phyloP scores from a whole-genome alignment of 1,284 basidiomycete species.

The Trametes sp. region DNA sequence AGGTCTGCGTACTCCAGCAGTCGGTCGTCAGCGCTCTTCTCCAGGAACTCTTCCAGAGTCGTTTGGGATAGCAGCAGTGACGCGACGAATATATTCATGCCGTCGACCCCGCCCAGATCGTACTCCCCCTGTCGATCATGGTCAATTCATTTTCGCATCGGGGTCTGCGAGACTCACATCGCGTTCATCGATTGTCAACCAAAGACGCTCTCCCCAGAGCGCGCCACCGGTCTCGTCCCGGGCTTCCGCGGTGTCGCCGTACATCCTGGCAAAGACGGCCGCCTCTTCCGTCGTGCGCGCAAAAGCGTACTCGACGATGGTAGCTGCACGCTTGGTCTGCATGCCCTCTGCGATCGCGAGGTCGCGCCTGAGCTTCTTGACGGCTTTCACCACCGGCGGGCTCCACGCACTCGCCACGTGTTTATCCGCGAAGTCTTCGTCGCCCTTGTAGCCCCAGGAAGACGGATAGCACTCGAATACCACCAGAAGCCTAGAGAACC shows the following conservation, averaged over 20 bases:
- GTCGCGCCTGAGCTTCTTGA: slow-evolving; percentile 68
- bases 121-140: slow-evolving; percentile 56
- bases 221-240: slow-evolving; percentile 50
- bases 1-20: slow-evolving; percentile 53
- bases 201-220: slow-evolving; percentile 66
- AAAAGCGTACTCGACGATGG: slow-evolving; percentile 61
- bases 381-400: slow-evolving; percentile 67
- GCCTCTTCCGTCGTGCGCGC: slow-evolving; percentile 64
- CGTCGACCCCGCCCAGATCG: slow-evolving; percentile 56
- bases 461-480: slow-evolving; percentile 71
- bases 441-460: slow-evolving; percentile 43
- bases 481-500: slow-evolving; percentile 60
- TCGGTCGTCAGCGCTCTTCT: slow-evolving; percentile 56
- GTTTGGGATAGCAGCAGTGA: slow-evolving; percentile 64
- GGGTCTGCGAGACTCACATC: slow-evolving; percentile 44
- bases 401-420: slow-evolving; percentile 51
- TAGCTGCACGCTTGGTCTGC: slow-evolving; percentile 51
- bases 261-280: slow-evolving; percentile 58
- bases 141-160: neutral
- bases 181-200: slow-evolving; percentile 62
- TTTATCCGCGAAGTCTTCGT: slow-evolving; percentile 40
- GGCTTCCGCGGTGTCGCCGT: slow-evolving; percentile 61
- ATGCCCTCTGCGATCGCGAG: slow-evolving; percentile 66
- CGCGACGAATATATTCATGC: slow-evolving; percentile 75
- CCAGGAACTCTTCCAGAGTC: slow-evolving; percentile 62